Evolutionary conservation across 768 basidiomycete species (phyloP), one percentile per base, ranked within the genome.

Genomic region (Lenzites betulinus): DNA sequence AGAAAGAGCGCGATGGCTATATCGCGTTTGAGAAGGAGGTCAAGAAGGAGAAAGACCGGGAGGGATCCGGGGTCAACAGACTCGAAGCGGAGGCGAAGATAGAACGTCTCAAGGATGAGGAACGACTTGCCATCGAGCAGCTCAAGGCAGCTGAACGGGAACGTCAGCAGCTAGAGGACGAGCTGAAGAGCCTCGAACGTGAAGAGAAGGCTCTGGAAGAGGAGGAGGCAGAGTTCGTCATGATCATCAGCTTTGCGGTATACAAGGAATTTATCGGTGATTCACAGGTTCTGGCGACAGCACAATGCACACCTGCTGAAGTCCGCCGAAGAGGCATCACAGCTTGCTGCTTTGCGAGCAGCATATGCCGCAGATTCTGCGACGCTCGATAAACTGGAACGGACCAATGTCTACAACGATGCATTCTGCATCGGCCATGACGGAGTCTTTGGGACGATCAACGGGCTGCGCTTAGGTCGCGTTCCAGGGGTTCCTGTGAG

Each of bases 391-490:
- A 90, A 92, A 72, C 80, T 97, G 12, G 90, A 94, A 70, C 84
- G 89, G 53, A 93, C 93, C 2, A 97, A 97, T 69, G 94, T 97
- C 23, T 96, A 96, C 77, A 94, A 94, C 61, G 94, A 97, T 67
- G 92, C 93, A 0, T 97, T 97, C 70, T 95, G 93, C 68, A 95
- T 96, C 65, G 93, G 94, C 2, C 93, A 95, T 62, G 94, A 96
- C 67, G 92, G 93, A 6, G 90, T 91, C 1, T 94, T 98, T 68
- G 97, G 94, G 1, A 98, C 96, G n/a, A 98, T 99, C 73, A 98
- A 98, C 68, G 94, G 94, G 2, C 81, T 99, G 15, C 84, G 97
- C 38, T 75, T 98, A 22, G 97, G 97, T 3, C 85, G 95, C 63
- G 87, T 95, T 11, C 86, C 91, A 44, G 86, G 87, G 28, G 87